A percentile compares a stretch with the other conserved stretches of the same genome.
These are phyloP conservation scores for Hippophae rhamnoides DNA, from an alignment of 306 rosid genomes.

Conservation along the genomic window DNA sequence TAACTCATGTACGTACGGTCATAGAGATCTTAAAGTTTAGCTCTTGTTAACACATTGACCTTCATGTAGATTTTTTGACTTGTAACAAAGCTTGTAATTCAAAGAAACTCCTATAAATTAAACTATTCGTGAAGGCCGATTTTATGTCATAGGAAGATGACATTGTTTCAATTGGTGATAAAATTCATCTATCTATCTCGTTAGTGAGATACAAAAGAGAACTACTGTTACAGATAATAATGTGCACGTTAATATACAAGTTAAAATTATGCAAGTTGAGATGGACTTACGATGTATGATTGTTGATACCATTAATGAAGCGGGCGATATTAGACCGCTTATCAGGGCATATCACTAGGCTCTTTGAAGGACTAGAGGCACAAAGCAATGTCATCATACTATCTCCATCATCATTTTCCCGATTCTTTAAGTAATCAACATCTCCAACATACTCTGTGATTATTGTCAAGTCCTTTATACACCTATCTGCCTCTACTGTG, in stretches of 20 bases:
- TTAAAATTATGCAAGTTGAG: slow-evolving; percentile 4
- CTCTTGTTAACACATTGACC: too few relatives aligned
- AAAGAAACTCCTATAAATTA: too few relatives aligned
- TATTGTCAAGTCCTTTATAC: slow-evolving; percentile 70
- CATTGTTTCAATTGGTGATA: too few relatives aligned
- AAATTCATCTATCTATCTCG: not conserved
- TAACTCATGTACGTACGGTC: too few relatives aligned
- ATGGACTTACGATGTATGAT: slow-evolving; percentile 70
- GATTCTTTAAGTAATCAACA: slow-evolving; percentile 74
- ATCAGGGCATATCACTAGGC: slow-evolving; percentile 88
- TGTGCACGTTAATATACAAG: not conserved
- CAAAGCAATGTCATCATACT: slow-evolving; percentile 93
- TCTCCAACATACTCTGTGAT: slow-evolving; percentile 94
- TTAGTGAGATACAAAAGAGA: not conserved
- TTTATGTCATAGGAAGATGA: too few relatives aligned
- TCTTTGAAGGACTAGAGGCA: slow-evolving; percentile 54
- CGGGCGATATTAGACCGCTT: slow-evolving; percentile 82
- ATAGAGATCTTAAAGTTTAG: too few relatives aligned
- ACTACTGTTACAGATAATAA: too few relatives aligned
- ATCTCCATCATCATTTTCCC: slow-evolving; percentile 83
- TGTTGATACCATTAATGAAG: slow-evolving; percentile 85
- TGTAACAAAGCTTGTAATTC: too few relatives aligned
- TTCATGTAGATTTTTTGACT: too few relatives aligned
- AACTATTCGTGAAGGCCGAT: too few relatives aligned
- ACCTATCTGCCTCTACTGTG: slow-evolving; percentile 85